Base-by-base conservation (phyloP, 129 eudicot genomes). In the Tanacetum coccineum region DNA sequence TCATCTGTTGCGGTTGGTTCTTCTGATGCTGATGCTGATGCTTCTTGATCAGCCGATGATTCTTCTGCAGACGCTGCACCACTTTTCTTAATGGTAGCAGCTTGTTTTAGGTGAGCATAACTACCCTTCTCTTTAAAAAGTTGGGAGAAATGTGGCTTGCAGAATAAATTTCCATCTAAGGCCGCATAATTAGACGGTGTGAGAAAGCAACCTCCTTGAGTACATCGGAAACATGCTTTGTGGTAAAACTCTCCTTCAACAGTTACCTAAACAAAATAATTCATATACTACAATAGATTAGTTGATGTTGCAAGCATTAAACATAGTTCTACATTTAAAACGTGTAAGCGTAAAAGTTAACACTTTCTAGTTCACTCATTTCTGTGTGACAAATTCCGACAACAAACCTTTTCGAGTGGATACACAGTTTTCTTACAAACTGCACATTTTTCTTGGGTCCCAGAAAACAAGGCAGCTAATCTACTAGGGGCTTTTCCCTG, bases 141-240 rank as follows among this genome's bases (percentile, higher is more conserved):
- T 59, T 91, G 97, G 3, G 90, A 71, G 55, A 91, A 91, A 65
- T 91, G 97, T 4, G 97, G 90, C 73, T 91, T 91, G 83, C 97
- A 91, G 32, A 87, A 91, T 32, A 87, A 64, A 13, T 77, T 63
- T 45, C 98, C 96, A 55, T 91, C 98, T 52, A 91, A 60, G 8
- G 98, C 96, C 7, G 98, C 98, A 21, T 87, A 91, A 12, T 74
- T 69, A 22, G 96, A 91, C 2, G 96, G 66, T 4, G 90, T 83
- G 6, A 91, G 75, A 59, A 51, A 67, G 53, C 98, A 91, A 5
- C 96, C 96, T 53, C 91, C 95, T 66, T 82, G 85, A 13, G 88
- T 81, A 52, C 98, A 91, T 68, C 80, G 76, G 49, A 87, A 91
- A 76, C 96, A 91, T 22, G 70, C 73, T 68, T 87, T 85, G 71